Conservation (phyloP, 306 rosid genomes). For the Ceratonia siliqua region DNA sequence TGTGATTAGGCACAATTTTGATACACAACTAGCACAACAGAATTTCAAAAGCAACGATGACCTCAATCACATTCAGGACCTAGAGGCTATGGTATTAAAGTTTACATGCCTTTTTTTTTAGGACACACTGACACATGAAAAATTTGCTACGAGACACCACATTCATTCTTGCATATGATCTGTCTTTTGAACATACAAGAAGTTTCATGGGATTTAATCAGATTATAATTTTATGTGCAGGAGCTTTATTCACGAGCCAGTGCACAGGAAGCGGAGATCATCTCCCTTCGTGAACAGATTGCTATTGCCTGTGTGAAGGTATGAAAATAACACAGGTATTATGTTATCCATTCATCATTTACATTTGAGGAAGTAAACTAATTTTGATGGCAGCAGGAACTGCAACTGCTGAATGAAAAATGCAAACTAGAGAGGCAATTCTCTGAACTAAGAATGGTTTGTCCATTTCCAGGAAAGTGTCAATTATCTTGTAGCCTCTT, state of each 20-base stretch:
- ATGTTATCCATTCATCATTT: slow-evolving; percentile 18
- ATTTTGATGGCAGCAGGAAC: slow-evolving; percentile 61
- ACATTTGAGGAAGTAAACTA: slow-evolving; percentile 24
- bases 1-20: slow-evolving; percentile 49
- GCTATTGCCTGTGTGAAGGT: slow-evolving; percentile 80
- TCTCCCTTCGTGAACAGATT: slow-evolving; percentile 78
- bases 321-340: slow-evolving; percentile 19
- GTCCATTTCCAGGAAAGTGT: slow-evolving; percentile 38
- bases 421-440: slow-evolving; percentile 78
- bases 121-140: background rate
- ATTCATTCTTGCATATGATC: slow-evolving; percentile 10
- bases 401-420: slow-evolving; percentile 78
- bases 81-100: slow-evolving; percentile 63
- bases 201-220: slow-evolving; percentile 30
- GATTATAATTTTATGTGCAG: slow-evolving; percentile 48
- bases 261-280: slow-evolving; percentile 79
- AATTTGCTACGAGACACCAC: background rate
- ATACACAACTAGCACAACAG: slow-evolving; percentile 47
- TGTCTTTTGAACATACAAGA: slow-evolving; percentile 27
- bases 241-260: slow-evolving; percentile 70
- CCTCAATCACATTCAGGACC: slow-evolving; percentile 53
- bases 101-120: slow-evolving; percentile 16
- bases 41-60: slow-evolving; percentile 50
- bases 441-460: slow-evolving; percentile 89
- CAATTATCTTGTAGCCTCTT: slow-evolving; percentile 25